Base-by-base conservation (phyloP, 1,139 yeast species). In the Kodamaea alishanica region DNA sequence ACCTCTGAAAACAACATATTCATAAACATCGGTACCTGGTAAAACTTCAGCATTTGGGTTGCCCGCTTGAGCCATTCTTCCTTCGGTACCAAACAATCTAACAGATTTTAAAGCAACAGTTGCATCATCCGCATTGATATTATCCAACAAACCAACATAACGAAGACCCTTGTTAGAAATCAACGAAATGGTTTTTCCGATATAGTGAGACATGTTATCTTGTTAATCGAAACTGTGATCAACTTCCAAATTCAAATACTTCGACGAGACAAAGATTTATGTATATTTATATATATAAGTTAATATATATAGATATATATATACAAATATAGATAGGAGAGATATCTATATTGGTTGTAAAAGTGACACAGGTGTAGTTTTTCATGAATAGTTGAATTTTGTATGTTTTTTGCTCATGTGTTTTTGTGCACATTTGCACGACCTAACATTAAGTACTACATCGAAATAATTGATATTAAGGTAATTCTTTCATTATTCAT, bases 61-160 rank as follows among this genome's bases (percentile, higher is more conserved):
- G 27, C 81, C 80, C 33, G 51, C 53, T 37, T 57, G 61, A 23
- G 74, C 72, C 52, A 84, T 73, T 54, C 98, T 78, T 24, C 96
- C 97, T 60, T 92, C 98, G 10, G 97, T 85, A 40, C 98, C 98
- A 52, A 83, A 84, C 38, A 90, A 81, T 46, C 90, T 77, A 35
- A 92, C 98, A 37, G 82, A 74, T 40, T 77, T 77, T 53, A 92
- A 74, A 10, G 97, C 84, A 38, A 92, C 95, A 1, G 97, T 89
- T 47, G 96, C 88, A 49, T 86, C 87, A 43, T 85, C 90, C 12
- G 96, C 94, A 60, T 89, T 89, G 56, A 94, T 87, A 47, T 80
- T 84, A 49, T 88, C 90, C 56, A 92, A 74, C 23, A 79, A 67
- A 30, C 99, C 99, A 40, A 89, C 94, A 58, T 89, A 90, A 50